A percentile compares a stretch with the other conserved stretches of the same genome.
Conservation (phyloP, 441 rosid genomes). For the Gossypium aridum region DNA sequence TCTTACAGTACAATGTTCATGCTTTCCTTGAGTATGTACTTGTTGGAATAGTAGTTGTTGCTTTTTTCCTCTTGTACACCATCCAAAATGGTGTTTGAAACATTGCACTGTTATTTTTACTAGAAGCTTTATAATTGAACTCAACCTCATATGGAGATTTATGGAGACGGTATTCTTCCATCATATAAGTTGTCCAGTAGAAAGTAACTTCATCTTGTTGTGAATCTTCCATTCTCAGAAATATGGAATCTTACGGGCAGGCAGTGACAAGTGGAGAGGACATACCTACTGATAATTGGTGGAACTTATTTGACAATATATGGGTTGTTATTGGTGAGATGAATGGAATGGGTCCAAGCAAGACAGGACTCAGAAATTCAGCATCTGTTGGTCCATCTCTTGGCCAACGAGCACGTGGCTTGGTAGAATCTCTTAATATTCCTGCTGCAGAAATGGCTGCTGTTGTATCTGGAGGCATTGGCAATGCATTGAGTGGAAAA, state of each 20-base stretch:
- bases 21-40: not conserved
- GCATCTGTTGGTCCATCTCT: slow-evolving; percentile 67
- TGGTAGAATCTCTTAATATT: slow-evolving; percentile 94
- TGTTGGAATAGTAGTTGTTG: not conserved
- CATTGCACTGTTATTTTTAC: not conserved
- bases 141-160: not conserved
- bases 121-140: not conserved
- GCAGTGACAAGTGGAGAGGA: slow-evolving; percentile 38
- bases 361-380: slow-evolving; percentile 50
- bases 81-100: not conserved
- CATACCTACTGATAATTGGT: slow-evolving; percentile 62
- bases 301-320: slow-evolving; percentile 87
- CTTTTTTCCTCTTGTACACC: not conserved
- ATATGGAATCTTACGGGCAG: slow-evolving; percentile 34
- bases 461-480: slow-evolving; percentile 97
- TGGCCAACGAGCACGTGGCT: slow-evolving; percentile 97
- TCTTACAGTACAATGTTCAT: not conserved
- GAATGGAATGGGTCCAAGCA: slow-evolving; percentile 88
- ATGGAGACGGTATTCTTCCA: not conserved
- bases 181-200: not conserved
- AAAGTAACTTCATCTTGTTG: slow-evolving; percentile 11
- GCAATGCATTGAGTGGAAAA: slow-evolving; percentile 89
- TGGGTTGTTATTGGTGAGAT: slow-evolving; percentile 82
- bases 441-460: slow-evolving; percentile 99
- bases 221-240: slow-evolving; percentile 33